phyloP scores from a whole-genome alignment of 768 basidiomycete genomes.

The Phaffia tasmanica region DNA sequence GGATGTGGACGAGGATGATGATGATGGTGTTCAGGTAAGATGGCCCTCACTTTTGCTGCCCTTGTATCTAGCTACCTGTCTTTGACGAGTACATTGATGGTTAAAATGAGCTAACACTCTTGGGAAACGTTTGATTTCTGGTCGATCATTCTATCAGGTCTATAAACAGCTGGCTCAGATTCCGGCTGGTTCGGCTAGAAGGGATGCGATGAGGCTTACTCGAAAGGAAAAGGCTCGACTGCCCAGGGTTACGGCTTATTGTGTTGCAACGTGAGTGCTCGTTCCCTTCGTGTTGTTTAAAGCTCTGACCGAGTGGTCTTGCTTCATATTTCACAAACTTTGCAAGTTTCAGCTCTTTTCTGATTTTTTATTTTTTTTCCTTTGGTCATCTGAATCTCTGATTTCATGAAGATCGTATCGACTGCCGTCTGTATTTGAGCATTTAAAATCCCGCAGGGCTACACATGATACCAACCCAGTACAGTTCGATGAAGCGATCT shows the following conservation, averaged over 20 bases:
- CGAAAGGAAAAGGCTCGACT: constrained; percentile 88
- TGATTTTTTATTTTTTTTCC: background rate
- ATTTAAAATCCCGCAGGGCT: constrained; percentile 68
- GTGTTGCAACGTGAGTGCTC: background rate
- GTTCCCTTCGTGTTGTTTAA: background rate
- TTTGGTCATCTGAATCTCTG: background rate
- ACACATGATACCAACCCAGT: constrained; percentile 79
- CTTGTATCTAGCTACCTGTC: background rate
- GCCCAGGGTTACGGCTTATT: constrained; percentile 85
- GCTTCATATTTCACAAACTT: background rate
- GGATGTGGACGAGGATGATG: constrained; percentile 14
- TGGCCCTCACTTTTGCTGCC: background rate
- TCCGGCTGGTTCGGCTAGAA: constrained; percentile 81
- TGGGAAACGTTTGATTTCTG: background rate
- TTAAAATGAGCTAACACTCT: background rate
- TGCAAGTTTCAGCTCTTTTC: constrained; percentile 30
- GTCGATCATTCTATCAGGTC: constrained; percentile 34
- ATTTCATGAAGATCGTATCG: constrained; percentile 60
- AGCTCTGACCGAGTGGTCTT: background rate
- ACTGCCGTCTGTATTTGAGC: constrained; percentile 74
- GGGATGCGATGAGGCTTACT: constrained; percentile 78
- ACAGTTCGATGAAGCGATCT: constrained; percentile 83
- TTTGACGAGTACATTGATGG: background rate
- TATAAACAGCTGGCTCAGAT: constrained; percentile 90
- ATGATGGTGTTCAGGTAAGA: constrained; percentile 25